Base-by-base conservation (phyloP, 805 yeast species). In the Metschnikowia cubensis region DNA sequence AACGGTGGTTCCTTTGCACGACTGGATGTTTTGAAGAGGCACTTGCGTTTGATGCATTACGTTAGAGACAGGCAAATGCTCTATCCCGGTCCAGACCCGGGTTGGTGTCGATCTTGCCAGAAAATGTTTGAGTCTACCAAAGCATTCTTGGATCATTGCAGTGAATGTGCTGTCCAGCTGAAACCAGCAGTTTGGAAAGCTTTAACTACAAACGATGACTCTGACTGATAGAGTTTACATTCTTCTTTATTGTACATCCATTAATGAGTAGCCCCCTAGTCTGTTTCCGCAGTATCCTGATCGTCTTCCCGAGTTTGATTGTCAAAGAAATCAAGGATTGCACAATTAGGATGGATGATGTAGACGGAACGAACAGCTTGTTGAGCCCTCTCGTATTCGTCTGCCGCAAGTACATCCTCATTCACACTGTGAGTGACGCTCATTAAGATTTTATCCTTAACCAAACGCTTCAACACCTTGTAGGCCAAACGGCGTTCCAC, bases 361-460 rank as follows among this genome's bases (percentile, higher is more conserved):
- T 73, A 74, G 33, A 74, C 74, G 8, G 73, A 63, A 36, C 54
- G 58, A 6, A 51, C 50, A 13, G 40, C 42, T 18, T 47, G 51
- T 14, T 47, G 50, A 6, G 45, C 47, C 11, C 50, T 46, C 15
- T 48, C 54, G 34, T 45, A 49, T 29, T 48, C 55, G 11, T 47
- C 59, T 10, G 40, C 58, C 15, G 58, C 52, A 25, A 54, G 35
- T 2, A 40, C 59, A 8, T 65, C 69, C 31, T 67, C 76, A 36
- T 71, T 72, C 29, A 59, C 61, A 45, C 57, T 61, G 40, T 64
- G 66, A 6, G 70, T 66, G 32, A 74, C 74, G 48, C 70, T 67
- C 89, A 92, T 82, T 60, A 94, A 75, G 31, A 92, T 82, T 63
- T 87, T 81, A 63, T 91, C 97, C 63, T 86, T 87, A 18, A 85